Evolutionary conservation across 1,139 yeast species (phyloP), one percentile per base, ranked within the genome.

Genomic region (Kluyveromyces sp.): DNA sequence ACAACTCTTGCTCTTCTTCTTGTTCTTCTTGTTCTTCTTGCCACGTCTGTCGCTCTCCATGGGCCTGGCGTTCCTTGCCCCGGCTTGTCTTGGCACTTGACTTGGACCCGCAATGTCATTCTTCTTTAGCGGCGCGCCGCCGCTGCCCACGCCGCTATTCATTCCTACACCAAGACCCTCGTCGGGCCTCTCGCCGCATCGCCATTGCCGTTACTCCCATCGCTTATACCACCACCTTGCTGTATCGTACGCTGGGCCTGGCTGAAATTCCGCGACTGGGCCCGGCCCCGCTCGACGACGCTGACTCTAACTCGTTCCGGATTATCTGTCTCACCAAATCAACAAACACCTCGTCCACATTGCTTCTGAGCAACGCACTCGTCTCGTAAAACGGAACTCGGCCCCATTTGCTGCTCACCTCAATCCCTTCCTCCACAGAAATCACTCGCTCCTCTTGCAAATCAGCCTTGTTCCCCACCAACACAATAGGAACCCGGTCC

Each of bases 361-460:
- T 90, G 48, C 89, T 81, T 64, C 87, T 85, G 56, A 85, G 79
- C 76, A 89, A 84, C 37, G 98, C 97, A 54, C 95, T 83, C 4
- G 97, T 87, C 69, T 92, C 97, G 66, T 87, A 87, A 64, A 90
- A 92, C 25, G 96, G 90, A 5, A 84, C 92, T 60, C 82, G 76
- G 8, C 94, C 94, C 89, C 96, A 86, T 45, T 78, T 78, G 56
- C 83, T 83, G 43, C 96, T 90, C 27, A 89, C 82, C 50, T 76
- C 77, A 49, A 84, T 81, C 41, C 95, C 96, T 57, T 88, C 95
- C 53, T 81, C 89, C 46, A 81, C 80, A 50, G 82, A 73, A 43
- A 89, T 80, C 39, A 79, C 86, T 51, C 97, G 75, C 55, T 85
- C 92, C 41, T 77, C 79, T 34, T 76, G 78, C 55, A 88, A 73